These are phyloP conservation scores for Aphanomyces invadans DNA, from an alignment of 352 stramenopile species.

Conservation along the genomic window DNA sequence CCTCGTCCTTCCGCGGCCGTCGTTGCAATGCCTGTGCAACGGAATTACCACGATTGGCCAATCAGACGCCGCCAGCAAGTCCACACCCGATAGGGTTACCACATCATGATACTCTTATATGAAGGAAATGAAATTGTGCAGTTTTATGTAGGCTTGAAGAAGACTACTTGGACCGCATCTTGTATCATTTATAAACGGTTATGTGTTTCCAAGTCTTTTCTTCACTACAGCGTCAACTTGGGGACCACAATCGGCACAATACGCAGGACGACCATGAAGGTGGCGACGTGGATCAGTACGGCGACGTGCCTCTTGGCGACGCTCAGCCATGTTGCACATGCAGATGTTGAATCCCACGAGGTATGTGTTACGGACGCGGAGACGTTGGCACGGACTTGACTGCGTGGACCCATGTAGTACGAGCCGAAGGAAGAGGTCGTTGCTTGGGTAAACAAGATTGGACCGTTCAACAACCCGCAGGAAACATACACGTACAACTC, in stretches of 20 bases:
- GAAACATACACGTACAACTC: constrained; percentile 99
- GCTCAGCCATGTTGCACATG: constrained; percentile 24
- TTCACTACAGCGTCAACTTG: constrained; percentile 5
- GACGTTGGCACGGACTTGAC: background rate
- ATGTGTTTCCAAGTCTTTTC: no score
- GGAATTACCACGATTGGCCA: background rate
- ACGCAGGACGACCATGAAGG: background rate
- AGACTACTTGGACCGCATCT: no score
- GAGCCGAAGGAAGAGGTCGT: constrained; percentile 64
- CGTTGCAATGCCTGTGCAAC: background rate
- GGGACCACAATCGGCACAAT: background rate
- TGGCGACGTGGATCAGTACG: background rate
- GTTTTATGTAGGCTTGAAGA: no score
- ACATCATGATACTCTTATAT: no score
- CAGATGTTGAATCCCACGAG: constrained; percentile 55
- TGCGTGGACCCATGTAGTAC: constrained; percentile 48
- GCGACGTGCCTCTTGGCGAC: background rate
- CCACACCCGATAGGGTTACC: background rate
- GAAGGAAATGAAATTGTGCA: background rate
- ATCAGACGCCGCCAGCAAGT: constrained; percentile 16
- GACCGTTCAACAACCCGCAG: constrained; percentile 95
- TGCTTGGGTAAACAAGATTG: constrained; percentile 98
- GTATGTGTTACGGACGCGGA: constrained; percentile 25
- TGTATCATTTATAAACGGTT: no score
- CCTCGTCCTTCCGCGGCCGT: background rate